Evolutionary conservation across 768 basidiomycete species (phyloP), one percentile per base, ranked within the genome.

Genomic region (Trametes maxima): DNA sequence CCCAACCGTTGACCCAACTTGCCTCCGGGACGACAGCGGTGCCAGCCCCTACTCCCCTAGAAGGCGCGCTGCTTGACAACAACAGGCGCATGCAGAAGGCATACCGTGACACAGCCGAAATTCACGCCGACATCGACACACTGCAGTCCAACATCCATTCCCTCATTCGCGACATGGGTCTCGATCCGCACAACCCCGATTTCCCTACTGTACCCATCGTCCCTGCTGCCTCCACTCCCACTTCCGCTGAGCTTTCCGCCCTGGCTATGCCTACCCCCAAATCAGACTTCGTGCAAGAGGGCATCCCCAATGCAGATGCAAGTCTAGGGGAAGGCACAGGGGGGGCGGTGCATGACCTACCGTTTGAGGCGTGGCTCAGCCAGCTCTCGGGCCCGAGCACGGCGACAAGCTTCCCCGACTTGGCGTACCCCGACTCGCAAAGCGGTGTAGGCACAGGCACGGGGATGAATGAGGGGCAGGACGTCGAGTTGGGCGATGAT

Each of bases 81-180:
- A 71, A 74, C 0, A 76, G 79, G 4, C 73, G 78, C 35, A 70
- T 88, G 52, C 79, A 86, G 47, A 79, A 81, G 64, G 75, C 81
- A 0, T 91, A 89, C 79, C 80, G 78, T 47, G 80, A 77, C 35
- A 78, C 90, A 0, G 72, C 80, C 35, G 88, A 88, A 62, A 86
- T 94, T 47, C 83, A 87, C 62, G 80, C 81, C 42, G 89, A 91
- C 59, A 89, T 94, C 19, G 85, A 87, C 64, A 81, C 83, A 28
- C 73, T 94, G 54, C 84, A 89, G 61, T 77, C 75, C 10, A 86
- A 83, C 64, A 85, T 95, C 40, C 82, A 90, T 60, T 82, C 83
- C 2, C 77, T 95, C 62, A 88, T 94, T 35, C 79, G 88, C 62
- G 81, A 81, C 46, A 80, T 93, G 53, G 89, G 89, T 4, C 71